Evolutionary conservation across 139 green algal species (phyloP), one percentile per base, ranked within the genome.

Genomic region (Desmodesmus armatus): DNA sequence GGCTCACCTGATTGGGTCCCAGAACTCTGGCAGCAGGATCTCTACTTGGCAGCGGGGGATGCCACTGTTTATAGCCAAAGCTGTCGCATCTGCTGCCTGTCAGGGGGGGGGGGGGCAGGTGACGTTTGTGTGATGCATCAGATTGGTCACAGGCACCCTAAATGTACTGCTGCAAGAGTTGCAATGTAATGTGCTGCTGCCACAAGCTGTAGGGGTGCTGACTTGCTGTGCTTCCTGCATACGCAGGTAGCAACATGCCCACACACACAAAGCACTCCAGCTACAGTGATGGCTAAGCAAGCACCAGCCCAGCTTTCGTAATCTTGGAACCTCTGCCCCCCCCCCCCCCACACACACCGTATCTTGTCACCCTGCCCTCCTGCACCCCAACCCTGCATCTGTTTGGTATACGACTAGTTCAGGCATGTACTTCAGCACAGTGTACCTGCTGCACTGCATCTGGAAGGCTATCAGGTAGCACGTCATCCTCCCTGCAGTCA

Each of bases 1-100:
- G n/a, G n/a, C n/a, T n/a, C n/a, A n/a, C n/a, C n/a, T 51, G 15
- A 75, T 75, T 25, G 67, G 67, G 37, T 75, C 93, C 96, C 95
- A 99, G 67, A 99, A 97, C 86, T 98, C 96, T 11, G 95, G 94
- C 53, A 99, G 78, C 66, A 98, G 88, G 17, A 99, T 91, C 90
- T 99, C 96, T 3, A 98, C 95, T 89, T 95, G 88, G 84, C 89
- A 94, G 31, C 92, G 88, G 9, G 72, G 85, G 41, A 87, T 90
- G 15, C 93, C 93, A 1, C 78, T 79, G 25, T 92, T 76, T 35
- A 98, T 91, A 3, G 95, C 95, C 33, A 86, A 69, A 23, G 87
- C 87, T 5, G 95, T 98, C 23, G 82, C 82, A n/a, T 40, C 60
- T 27, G 82, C 82, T 33, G 82, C 82, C 44, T 87, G 44, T 37